A percentile compares a stretch with the other conserved stretches of the same genome.
These are phyloP conservation scores for Coelastrella sp. DNA, from an alignment of 139 green algal genomes.

Conservation along the genomic window DNA sequence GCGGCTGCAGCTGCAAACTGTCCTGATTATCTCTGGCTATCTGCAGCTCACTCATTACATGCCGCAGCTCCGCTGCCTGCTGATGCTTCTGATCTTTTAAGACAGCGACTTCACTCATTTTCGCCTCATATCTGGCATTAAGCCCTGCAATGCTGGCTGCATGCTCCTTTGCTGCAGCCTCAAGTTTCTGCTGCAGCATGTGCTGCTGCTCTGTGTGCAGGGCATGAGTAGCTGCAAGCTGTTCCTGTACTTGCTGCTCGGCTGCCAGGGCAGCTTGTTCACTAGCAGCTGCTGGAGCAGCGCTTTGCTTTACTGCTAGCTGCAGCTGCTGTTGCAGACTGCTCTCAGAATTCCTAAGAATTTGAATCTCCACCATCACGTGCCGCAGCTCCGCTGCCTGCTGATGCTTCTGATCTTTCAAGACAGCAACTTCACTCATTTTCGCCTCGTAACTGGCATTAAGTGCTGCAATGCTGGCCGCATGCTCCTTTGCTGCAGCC, in stretches of 20 bases:
- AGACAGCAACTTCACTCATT: neutral
- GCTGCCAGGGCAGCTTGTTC: no score
- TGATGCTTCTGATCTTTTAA: neutral
- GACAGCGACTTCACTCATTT: neutral
- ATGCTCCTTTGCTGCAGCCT: neutral
- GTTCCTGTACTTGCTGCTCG: slow-evolving; percentile 7
- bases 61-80: neutral
- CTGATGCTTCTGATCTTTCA: neutral
- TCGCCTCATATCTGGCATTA: neutral
- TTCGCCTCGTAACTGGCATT: neutral
- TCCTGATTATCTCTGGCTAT: neutral
- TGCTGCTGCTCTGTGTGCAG: neutral
- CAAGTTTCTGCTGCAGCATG: neutral
- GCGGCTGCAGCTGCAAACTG: slow-evolving; percentile 30
- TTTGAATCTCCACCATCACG: neutral
- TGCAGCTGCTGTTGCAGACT: slow-evolving; percentile 30
- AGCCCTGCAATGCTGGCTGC: neutral
- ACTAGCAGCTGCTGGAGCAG: no score
- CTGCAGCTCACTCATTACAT: neutral
- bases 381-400: neutral
- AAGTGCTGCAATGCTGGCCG: neutral
- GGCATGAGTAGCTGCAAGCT: neutral
- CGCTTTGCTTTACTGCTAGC: neutral
- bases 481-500: neutral
- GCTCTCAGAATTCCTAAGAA: neutral